Evolutionary conservation across 768 basidiomycete genomes (phyloP).

Genomic region (Crassisporium funariophilum): DNA sequence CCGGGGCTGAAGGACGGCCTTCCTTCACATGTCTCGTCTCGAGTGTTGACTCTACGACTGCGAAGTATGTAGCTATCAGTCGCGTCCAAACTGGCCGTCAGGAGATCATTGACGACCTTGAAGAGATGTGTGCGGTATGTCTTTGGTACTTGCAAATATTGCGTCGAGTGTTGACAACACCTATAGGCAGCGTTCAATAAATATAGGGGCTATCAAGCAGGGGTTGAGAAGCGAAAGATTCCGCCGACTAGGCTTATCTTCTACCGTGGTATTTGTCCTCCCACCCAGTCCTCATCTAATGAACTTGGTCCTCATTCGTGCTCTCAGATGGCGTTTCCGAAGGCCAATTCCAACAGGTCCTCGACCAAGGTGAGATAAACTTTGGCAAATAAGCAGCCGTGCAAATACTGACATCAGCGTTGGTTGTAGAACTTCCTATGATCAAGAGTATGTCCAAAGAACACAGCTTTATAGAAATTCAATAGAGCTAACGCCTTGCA

Average conservation of each 20-base stretch:
- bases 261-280: slow-evolving; percentile 58
- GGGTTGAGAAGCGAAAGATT: slow-evolving; percentile 57
- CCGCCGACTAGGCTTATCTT: slow-evolving; percentile 70
- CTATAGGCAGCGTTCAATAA: slow-evolving; percentile 56
- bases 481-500: slow-evolving; percentile 25
- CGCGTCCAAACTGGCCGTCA: slow-evolving; percentile 65
- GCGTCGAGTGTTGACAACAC: slow-evolving; percentile 28
- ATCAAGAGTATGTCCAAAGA: slow-evolving; percentile 49
- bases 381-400: too few relatives aligned
- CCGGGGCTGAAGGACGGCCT: slow-evolving; percentile 73
- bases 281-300: slow-evolving; percentile 5
- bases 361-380: slow-evolving; percentile 27
- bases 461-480: not conserved
- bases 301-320: slow-evolving; percentile 15
- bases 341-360: slow-evolving; percentile 50
- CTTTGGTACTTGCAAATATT: not conserved
- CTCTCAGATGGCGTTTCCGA: slow-evolving; percentile 54
- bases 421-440: slow-evolving; percentile 57
- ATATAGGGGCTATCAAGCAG: slow-evolving; percentile 53
- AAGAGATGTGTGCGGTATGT: slow-evolving; percentile 60
- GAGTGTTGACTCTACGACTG: slow-evolving; percentile 70
- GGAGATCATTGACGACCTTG: slow-evolving; percentile 75
- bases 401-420: too few relatives aligned
- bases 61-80: slow-evolving; percentile 65
- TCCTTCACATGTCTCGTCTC: slow-evolving; percentile 80